Base-by-base conservation (phyloP, 495 filamentous ascomycete species). In the Penicillium malachiteum region DNA sequence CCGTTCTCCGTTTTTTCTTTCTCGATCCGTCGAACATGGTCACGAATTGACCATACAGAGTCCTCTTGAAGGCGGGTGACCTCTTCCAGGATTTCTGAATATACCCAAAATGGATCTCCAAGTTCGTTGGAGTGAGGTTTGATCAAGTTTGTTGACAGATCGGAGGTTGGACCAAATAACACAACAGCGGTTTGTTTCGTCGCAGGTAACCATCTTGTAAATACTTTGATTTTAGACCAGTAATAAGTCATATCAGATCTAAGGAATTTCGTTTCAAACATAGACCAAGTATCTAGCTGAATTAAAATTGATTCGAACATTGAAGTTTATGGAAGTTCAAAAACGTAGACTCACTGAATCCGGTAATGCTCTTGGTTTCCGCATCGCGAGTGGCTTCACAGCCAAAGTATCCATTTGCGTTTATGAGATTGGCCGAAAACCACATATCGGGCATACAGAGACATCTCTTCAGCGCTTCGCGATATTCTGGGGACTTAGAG, bases 171-270 rank as follows among this genome's bases (percentile, higher is more conserved):
- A 49, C 76, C 72, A 46, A 77, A 74, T 16, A 69, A 26, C 3
- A 78, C 43, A 10, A 77, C 42, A 1, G 61, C 55, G 0, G 70
- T 75, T 38, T 67, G 67, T 2, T 55, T 50, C 8, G 44, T 46
- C 1, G 37, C 44, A 11, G 32, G n/a, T 1, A 41, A 3, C 52
- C 54, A 54, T 35, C 58, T 30, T 3, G 54, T 57, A 34, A 56
- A 61, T 14, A 57, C 33, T 14, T 47, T 56, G 11, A 57, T 38
- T 34, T 56, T 57, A 21, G 30, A 37, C 58, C 58, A 61, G 12
- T 54, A 18, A 37, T 61, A 61, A 0, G 21, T 26, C 21, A 26
- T 26, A 4, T 52, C 2, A 1, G 5, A 35, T 57, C 14, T 35
- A 5, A 54, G 16, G 6, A 57, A 46, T 26, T 61, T 61, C 3